Evolutionary conservation across 164 flowering plant species (phyloP).

Genomic region (Kingdonia uniflora): DNA sequence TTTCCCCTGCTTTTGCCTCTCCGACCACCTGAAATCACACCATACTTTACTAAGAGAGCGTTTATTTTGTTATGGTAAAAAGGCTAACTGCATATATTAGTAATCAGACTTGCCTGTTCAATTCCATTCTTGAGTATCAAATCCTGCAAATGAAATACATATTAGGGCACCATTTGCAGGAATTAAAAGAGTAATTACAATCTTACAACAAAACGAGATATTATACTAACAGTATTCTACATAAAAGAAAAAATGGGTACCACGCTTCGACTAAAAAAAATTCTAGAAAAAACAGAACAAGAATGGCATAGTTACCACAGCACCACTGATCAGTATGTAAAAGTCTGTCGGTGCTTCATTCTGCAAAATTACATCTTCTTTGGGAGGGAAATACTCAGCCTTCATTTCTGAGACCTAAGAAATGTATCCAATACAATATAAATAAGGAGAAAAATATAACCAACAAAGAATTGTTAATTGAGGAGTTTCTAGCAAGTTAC

Average conservation of each 20-base stretch:
- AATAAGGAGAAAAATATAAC: background rate
- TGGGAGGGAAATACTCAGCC: conserved; percentile 92
- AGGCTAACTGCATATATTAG: background rate
- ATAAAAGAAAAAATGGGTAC: background rate
- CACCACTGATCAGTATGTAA: conserved; percentile 71
- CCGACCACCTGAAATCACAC: conserved; percentile 45
- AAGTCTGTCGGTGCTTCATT: conserved; percentile 98
- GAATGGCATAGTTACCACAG: conserved; percentile 46
- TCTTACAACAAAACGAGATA: too few relatives aligned
- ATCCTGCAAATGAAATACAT: conserved; percentile 47
- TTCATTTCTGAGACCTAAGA: conserved; percentile 90
- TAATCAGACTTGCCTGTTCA: conserved; percentile 44
- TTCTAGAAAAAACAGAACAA: background rate
- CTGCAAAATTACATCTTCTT: conserved; percentile 86
- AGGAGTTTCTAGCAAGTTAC: conserved; percentile 24
- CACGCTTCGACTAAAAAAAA: background rate
- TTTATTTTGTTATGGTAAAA: background rate
- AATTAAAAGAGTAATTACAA: too few relatives aligned
- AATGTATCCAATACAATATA: conserved; percentile 1
- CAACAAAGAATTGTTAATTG: background rate
- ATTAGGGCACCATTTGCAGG: background rate
- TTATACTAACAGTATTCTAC: conserved; percentile 1
- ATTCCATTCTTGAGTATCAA: conserved; percentile 50
- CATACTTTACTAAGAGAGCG: background rate
- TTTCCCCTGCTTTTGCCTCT: conserved; percentile 60